These are phyloP conservation scores for Agrostemma githago DNA, from an alignment of 148 eudicot genomes.

Conservation along the genomic window DNA sequence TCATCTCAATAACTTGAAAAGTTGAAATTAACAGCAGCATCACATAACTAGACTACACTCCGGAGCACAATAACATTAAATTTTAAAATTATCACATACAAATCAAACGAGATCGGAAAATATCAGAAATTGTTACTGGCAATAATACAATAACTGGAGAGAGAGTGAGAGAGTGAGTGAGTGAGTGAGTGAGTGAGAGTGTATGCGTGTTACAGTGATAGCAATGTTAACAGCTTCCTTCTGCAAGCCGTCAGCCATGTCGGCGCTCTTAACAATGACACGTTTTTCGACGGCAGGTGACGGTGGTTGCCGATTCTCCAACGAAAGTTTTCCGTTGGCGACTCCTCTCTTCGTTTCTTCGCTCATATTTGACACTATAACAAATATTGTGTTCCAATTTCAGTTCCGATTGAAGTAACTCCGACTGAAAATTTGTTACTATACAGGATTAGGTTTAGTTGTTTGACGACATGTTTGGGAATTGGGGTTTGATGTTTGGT, in stretches of 20 bases:
- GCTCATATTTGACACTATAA: constrained; percentile 30
- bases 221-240: constrained; percentile 81
- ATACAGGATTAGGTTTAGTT: no score
- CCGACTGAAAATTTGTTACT: no score
- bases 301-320: constrained; percentile 52
- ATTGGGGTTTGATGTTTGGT: neutral
- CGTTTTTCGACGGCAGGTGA: constrained; percentile 42
- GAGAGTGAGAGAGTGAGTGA: neutral
- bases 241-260: constrained; percentile 80
- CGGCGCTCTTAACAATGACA: constrained; percentile 71
- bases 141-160: neutral
- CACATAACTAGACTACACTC: no score
- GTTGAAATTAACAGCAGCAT: no score
- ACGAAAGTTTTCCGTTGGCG: constrained; percentile 25
- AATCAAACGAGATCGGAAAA: constrained; percentile 17
- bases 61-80: constrained; percentile 8
- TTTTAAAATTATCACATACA: neutral
- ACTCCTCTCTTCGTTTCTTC: constrained; percentile 30
- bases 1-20: no score
- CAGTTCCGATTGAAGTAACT: no score
- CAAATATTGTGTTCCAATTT: no score
- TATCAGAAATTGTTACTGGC: neutral
- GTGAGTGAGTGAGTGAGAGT: neutral
- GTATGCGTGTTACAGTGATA: constrained; percentile 40
- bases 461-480: neutral